Evolutionary conservation across 345 rosid species (phyloP), one percentile per base, ranked within the genome.

Genomic region (Fremontodendron californicum): DNA sequence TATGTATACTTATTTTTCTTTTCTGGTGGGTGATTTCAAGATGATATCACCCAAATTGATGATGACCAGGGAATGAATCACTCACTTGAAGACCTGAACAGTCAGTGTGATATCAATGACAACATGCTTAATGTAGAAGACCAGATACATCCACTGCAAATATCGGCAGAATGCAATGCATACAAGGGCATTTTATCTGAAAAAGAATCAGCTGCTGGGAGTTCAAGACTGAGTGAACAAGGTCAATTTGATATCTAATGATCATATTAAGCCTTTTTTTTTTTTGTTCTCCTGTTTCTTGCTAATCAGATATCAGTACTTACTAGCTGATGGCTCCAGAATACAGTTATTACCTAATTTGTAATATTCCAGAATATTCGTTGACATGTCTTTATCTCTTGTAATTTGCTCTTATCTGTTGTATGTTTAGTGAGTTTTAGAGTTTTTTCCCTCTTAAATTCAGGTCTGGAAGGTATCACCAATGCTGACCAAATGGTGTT

Each of bases 1-100:
- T n/a, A n/a, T n/a, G n/a, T 25, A 6, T 67, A 21, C 19, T 10
- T 46, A 9, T 10, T 51, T 48, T 79, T 63, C 66, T 69, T 16
- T 18, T 66, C 21, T 52, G 75, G 35, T 42, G 43, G 69, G 31
- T 61, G 71, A 57, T 21, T 77, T 87, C 75, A 79, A 93, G 97
- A 93, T 89, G 97, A 91, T 84, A 90, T 91, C 78, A 86, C 90
- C 15, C 89, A 80, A 77, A 76, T 81, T 75, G 87, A 83, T 75
- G 54, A 83, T 76, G 92, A 87, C 74, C 78, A 51, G 60, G 82
- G 69, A 35, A 49, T 63, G 75, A 80, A 52, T 60, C 75, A 81
- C 63, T 58, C 82, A n/a, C 69, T 58, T 48, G 82, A 80, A 58
- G 74, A 64, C 78, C 75, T 62, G n/a, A 74, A 67, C 58, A 58